Conservation (phyloP, 2,329 filamentous ascomycete genomes). For the Alternaria arborescens region DNA sequence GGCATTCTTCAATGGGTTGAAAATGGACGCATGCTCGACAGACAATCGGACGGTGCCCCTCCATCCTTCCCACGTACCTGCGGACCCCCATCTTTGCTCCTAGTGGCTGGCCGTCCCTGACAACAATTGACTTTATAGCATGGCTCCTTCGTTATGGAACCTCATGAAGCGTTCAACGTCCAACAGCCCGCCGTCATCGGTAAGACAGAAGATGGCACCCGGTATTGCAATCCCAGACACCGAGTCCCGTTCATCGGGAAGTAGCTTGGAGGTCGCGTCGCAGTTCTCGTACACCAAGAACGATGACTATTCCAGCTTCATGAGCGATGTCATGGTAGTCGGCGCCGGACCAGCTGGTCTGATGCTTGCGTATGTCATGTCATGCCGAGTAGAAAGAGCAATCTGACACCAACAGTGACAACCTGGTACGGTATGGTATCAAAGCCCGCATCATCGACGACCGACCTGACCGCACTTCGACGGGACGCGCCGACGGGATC, state of each 20-base stretch:
- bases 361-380: slow-evolving; percentile 52
- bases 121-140: slow-evolving; percentile 34
- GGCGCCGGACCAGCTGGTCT: slow-evolving; percentile 55
- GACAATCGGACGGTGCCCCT: slow-evolving; percentile 30
- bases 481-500: slow-evolving; percentile 74
- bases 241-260: slow-evolving; percentile 35
- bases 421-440: slow-evolving; percentile 72
- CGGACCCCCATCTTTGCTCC: slow-evolving; percentile 39
- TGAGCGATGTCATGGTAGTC: slow-evolving; percentile 53
- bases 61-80: slow-evolving; percentile 25
- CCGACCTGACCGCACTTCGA: slow-evolving; percentile 71
- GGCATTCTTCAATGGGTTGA: slow-evolving; percentile 24
- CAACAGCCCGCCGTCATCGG: slow-evolving; percentile 33
- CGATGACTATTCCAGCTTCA: slow-evolving; percentile 43
- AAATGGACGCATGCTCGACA: slow-evolving; percentile 38
- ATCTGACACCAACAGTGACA: slow-evolving; percentile 52
- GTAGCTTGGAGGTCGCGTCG: slow-evolving; percentile 32
- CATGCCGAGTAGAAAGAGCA: background rate
- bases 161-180: slow-evolving; percentile 48
- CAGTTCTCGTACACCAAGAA: slow-evolving; percentile 27
- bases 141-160: slow-evolving; percentile 44
- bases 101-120: slow-evolving; percentile 22
- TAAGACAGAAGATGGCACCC: slow-evolving; percentile 47
- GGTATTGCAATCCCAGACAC: slow-evolving; percentile 36
- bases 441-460: slow-evolving; percentile 73